Evolutionary conservation across 2,329 filamentous ascomycete species (phyloP), one percentile per base, ranked within the genome.

Genomic region (Fusarium sp.): DNA sequence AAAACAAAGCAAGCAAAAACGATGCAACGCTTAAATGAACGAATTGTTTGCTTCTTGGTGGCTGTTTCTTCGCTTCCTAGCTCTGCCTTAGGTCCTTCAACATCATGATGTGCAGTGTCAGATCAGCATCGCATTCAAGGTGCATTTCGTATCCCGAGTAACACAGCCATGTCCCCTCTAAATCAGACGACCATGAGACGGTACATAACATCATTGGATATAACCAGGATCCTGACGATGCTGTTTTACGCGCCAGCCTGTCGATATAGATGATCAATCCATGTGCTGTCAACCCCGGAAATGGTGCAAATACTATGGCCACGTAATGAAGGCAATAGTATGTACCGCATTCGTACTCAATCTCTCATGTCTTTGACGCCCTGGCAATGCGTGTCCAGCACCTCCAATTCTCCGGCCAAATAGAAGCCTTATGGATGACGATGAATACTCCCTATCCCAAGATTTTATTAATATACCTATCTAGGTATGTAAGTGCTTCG

Each of bases 61-160:
- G 29, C 24, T 67, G 30, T 32, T 51, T 34, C 34, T 43, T 45
- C 34, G 18, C 20, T 34, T 38, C 32, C 25, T 63, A 29, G 27
- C 56, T 42, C 18, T n/a, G 9, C 24, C n/a, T 20, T 38, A 34
- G 22, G 49, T 7, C 32, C 32, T 52, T 40, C 32, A 52, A 42
- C 50, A 15, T 52, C 50, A 52, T 52, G 24, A 27, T 27, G 27
- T 45, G 47, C 43, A 55, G 22, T 40, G 49, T 50, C 62, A 55
- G 62, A 61, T 47, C 55, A 61, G 42, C 43, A 53, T 60, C 47
- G 32, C 47, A 45, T 27, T 14, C 29, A 27, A 20, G 20, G 30
- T 65, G 40, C 60, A 65, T 42, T 43, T 65, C 60, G 62, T 65
- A 65, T 65, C 62, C 60, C 12, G 22, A 51, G 62, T 51, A 65